Conservation (phyloP, 495 filamentous ascomycete genomes). For the Trichodelitschia bisporula region DNA sequence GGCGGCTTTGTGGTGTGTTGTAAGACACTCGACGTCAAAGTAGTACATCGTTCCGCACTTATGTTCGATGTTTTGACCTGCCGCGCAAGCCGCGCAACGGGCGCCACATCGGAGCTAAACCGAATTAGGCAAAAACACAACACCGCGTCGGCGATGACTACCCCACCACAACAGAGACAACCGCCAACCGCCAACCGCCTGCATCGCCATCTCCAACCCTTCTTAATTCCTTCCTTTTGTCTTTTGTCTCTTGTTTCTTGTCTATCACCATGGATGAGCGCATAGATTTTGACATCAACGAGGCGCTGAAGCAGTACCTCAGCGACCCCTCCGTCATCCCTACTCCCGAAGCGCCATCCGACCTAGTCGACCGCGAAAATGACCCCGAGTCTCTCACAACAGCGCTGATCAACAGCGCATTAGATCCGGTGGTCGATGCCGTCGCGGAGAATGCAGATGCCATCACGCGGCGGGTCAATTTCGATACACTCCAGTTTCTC, state of each 20-base stretch:
- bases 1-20: too few relatives aligned
- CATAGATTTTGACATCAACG: slow-evolving; percentile 79
- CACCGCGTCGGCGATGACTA: too few relatives aligned
- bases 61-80: not conserved
- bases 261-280: slow-evolving; percentile 48
- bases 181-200: too few relatives aligned
- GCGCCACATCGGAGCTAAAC: too few relatives aligned
- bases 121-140: slow-evolving; percentile 1
- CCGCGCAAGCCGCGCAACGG: too few relatives aligned
- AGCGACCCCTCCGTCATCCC: slow-evolving; percentile 63
- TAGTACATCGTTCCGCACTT: too few relatives aligned
- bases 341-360: slow-evolving; percentile 68
- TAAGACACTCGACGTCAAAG: too few relatives aligned
- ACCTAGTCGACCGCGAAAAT: slow-evolving; percentile 71
- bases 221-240: too few relatives aligned
- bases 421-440: slow-evolving; percentile 85
- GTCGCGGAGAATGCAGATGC: slow-evolving; percentile 80
- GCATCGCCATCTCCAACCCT: too few relatives aligned
- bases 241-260: slow-evolving; percentile 5
- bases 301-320: slow-evolving; percentile 85
- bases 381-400: slow-evolving; percentile 65
- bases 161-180: too few relatives aligned
- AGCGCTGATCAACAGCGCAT: slow-evolving; percentile 51
- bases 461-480: slow-evolving; percentile 46
- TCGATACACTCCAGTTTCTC: slow-evolving; percentile 86